Evolutionary conservation across 768 basidiomycete genomes (phyloP), one percentile per base, ranked within the genome.

Genomic region (Suillus placidus): DNA sequence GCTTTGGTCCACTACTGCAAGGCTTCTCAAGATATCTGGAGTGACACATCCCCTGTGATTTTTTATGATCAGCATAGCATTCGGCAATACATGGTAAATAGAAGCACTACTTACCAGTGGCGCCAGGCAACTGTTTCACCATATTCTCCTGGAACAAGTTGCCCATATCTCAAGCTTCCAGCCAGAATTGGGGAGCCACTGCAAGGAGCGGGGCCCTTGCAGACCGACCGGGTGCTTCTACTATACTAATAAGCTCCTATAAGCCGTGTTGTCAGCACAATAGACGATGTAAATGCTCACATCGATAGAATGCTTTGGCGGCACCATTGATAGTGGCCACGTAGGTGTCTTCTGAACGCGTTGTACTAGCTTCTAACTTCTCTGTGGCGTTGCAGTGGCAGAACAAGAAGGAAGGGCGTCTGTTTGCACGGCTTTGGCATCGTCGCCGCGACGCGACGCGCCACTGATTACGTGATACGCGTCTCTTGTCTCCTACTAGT

Each of bases 71-170:
- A 60, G 61, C 51, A 51, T 23, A n/a, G 13, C 43, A 49, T 20
- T 4, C 20, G 12, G 20, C 16, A 14, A 26, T 18, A 30, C 32
- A 34, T 12, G n/a, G 23, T 32, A 65, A 56, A 62, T 30, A 66
- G 67, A 71, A 57, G 43, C 35, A 47, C 65, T 56, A 65, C 80
- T 70, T 76, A 91, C 91, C 92, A 93, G 69, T 93, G 92, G 49
- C 86, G 80, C 92, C 92, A 93, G 71, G 87, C 82, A 4, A 92
- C 85, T 0, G 81, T 84, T 74, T 91, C 88, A 56, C 89, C 86
- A 60, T 82, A 86, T 45, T 81, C 76, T 23, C 73, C 78, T 10
- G 71, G 71, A 8, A 74, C 75, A 7, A 82, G 81, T 61, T 80
- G 77, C 0, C 92, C 92, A 70, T 93, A 92, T n/a, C 92, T 79